A percentile compares a stretch with the other conserved stretches of the same genome.
Evolutionary conservation across 139 green algal species (phyloP).

Genomic region (Coccomyxa sp.): DNA sequence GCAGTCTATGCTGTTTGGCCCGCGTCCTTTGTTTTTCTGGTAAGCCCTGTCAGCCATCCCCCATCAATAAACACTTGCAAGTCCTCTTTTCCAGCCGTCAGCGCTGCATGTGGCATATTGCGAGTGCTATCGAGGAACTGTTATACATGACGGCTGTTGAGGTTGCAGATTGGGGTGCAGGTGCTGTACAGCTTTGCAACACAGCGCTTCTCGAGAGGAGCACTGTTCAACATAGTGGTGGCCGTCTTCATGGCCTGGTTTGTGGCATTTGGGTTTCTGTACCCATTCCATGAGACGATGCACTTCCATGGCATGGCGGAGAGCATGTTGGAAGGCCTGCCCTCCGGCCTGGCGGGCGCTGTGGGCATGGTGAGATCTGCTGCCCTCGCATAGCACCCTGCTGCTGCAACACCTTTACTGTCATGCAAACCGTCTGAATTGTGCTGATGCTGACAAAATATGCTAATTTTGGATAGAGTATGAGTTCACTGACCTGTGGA

Average conservation of each 20-base stretch:
- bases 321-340: neutral
- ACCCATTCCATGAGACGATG: constrained; percentile 73
- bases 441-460: too few relatives aligned
- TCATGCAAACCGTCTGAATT: too few relatives aligned
- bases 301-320: constrained; percentile 55
- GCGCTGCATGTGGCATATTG: too few relatives aligned
- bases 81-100: too few relatives aligned
- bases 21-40: constrained; percentile 77
- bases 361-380: neutral
- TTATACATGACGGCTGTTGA: too few relatives aligned
- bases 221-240: constrained; percentile 88
- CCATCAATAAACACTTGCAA: too few relatives aligned
- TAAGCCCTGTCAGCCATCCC: constrained; percentile 22
- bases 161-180: neutral
- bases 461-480: too few relatives aligned
- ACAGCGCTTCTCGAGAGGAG: constrained; percentile 49
- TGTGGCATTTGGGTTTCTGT: constrained; percentile 73
- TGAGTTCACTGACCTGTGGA: too few relatives aligned
- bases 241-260: constrained; percentile 79
- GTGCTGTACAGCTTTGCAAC: constrained; percentile 50
- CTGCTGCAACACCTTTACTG: too few relatives aligned
- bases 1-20: constrained; percentile 89
- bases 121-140: too few relatives aligned
- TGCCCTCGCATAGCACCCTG: neutral
- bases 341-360: constrained; percentile 8